Conservation (phyloP, 208 protist species). For the Trypanosoma melophagium region DNA sequence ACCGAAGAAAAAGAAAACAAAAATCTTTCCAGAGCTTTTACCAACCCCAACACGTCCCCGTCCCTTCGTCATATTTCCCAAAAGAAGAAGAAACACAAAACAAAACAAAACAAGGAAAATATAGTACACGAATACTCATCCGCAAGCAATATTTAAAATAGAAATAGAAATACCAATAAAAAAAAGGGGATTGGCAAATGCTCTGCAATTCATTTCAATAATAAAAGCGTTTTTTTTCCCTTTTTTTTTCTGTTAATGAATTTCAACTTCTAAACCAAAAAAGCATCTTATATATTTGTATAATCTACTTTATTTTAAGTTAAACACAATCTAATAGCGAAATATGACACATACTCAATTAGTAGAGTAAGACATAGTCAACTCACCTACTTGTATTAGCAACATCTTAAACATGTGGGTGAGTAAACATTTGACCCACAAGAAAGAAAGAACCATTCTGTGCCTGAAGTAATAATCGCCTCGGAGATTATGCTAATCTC, state of each 20-base stretch:
- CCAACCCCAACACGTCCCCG: too few relatives aligned
- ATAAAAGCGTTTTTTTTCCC: background rate
- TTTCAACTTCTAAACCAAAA: background rate
- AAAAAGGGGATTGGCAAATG: background rate
- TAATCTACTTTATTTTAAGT: too few relatives aligned
- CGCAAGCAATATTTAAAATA: background rate
- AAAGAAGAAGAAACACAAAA: conserved; percentile 15
- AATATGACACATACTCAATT: too few relatives aligned
- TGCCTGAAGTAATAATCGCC: background rate
- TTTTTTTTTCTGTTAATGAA: background rate
- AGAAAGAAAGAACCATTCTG: background rate
- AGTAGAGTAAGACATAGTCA: too few relatives aligned
- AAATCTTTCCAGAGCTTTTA: too few relatives aligned
- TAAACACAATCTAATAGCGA: too few relatives aligned
- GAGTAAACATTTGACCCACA: background rate
- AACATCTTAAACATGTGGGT: background rate
- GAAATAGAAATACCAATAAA: background rate
- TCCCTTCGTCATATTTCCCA: background rate
- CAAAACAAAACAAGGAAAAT: background rate
- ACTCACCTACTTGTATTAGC: background rate
- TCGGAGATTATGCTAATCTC: background rate
- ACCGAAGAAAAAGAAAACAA: too few relatives aligned
- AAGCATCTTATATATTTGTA: too few relatives aligned
- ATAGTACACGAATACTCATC: too few relatives aligned
- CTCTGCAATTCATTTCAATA: background rate